A percentile compares a stretch with the other conserved stretches of the same genome.
Evolutionary conservation across 495 filamentous ascomycete genomes (phyloP).

Genomic region (Podospora pseudopauciseta): DNA sequence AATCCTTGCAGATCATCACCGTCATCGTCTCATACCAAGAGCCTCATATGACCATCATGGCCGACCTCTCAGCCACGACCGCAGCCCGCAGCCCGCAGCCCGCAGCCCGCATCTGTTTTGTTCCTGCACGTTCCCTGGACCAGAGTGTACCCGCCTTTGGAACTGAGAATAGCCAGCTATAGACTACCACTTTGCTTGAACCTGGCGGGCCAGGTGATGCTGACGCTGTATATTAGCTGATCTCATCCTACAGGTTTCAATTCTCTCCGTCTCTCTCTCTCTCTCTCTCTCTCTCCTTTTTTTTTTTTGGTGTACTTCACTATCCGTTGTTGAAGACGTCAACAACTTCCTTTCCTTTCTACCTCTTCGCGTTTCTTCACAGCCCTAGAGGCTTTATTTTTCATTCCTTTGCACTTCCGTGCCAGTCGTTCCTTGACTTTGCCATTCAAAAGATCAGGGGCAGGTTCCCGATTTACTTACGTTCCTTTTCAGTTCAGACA

Average conservation of each 20-base stretch:
- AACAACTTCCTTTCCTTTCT: slow-evolving; percentile 4
- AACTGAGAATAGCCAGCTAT: background rate
- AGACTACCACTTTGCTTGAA: background rate
- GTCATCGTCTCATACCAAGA: background rate
- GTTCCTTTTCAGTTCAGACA: background rate
- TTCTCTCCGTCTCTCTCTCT: background rate
- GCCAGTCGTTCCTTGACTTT: slow-evolving; percentile 7
- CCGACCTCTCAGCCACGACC: background rate
- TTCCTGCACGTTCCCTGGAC: background rate
- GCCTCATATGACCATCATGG: background rate
- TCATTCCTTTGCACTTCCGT: background rate
- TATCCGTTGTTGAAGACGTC: background rate
- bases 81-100: too few relatives aligned
- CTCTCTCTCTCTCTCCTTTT: background rate
- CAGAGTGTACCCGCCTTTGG: background rate
- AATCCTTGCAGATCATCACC: background rate
- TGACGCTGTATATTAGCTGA: slow-evolving; percentile 2
- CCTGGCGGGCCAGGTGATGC: background rate
- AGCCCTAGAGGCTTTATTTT: slow-evolving; percentile 11
- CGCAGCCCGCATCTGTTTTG: background rate
- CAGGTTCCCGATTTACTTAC: slow-evolving; percentile 5
- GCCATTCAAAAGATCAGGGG: slow-evolving; percentile 4
- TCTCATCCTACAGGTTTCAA: background rate
- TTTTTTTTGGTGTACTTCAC: background rate
- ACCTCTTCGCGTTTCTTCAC: background rate